Base-by-base conservation (phyloP, 495 filamentous ascomycete species). In the Penicillium paradoxum region DNA sequence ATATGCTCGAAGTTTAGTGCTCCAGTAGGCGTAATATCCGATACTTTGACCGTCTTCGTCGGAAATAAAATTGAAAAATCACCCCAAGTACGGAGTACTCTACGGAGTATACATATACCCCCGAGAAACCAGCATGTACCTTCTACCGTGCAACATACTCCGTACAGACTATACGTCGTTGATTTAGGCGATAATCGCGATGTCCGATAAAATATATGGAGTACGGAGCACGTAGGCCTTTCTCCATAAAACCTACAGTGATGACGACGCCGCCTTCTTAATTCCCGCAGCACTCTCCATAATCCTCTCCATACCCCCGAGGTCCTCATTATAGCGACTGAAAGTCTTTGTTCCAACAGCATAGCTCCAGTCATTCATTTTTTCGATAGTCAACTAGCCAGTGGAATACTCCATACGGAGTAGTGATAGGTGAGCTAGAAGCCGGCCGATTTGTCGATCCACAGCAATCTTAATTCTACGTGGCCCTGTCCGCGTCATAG, bases 401-500 rank as follows among this genome's bases (percentile, higher is more conserved):
- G 51, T 59, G 15, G 34, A n/a, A n/a, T n/a, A n/a, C n/a, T n/a
- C n/a, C n/a, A n/a, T n/a, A n/a, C 36, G 44, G 1, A 30, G 51
- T 47, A 42, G 27, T 42, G 41, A 59, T 59, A 50, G 45, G 45
- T 45, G 48, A 25, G 18, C 22, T 38, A 19, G 53, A 42, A 32
- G 45, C 40, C 22, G 29, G 21, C 22, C 13, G 49, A 11, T 32
- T 48, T 11, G 53, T 54, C 49, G 53, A 62, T 62, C 56, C 32
- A 48, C 56, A 46, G 52, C 32, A 58, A 62, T 62, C 53, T 59
- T 54, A 56, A 53, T 56, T 21, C 27, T 27, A 25, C 45, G 11
- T 17, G 37, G 22, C 15, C 27, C 18, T 24, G 44, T 50, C 59
- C 59, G 53, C 59, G 56, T 62, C 59, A 62, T 62, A 36, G 18